A percentile compares a stretch with the other conserved stretches of the same genome.
phyloP scores from a whole-genome alignment of 169 alveolate genomes.

The Plasmodium inui region DNA sequence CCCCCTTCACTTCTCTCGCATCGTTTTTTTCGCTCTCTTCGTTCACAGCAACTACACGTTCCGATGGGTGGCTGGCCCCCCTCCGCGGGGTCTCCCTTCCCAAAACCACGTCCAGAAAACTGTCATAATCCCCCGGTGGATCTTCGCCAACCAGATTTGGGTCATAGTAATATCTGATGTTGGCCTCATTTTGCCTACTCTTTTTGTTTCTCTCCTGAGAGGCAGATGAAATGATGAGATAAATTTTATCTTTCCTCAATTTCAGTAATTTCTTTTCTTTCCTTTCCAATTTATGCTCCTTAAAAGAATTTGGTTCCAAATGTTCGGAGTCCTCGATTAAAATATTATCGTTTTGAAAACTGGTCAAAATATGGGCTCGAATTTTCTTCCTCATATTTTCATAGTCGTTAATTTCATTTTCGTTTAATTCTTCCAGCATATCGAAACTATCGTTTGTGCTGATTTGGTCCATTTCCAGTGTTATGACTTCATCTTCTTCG shows the following conservation, averaged over 20 bases:
- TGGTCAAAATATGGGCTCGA: conserved; percentile 26
- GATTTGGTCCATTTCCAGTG: conserved; percentile 20
- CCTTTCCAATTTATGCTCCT: not conserved
- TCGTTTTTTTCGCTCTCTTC: not conserved
- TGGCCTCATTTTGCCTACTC: conserved; percentile 13
- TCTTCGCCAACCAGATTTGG: conserved; percentile 1
- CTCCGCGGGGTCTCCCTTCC: not conserved
- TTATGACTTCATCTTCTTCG: conserved; percentile 10
- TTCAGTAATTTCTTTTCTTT: conserved; percentile 6
- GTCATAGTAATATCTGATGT: conserved; percentile 45
- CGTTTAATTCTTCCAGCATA: conserved; percentile 21
- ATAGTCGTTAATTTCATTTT: conserved; percentile 29
- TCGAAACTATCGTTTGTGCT: conserved; percentile 19
- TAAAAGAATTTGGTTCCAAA: not conserved
- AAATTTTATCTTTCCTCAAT: conserved; percentile 57
- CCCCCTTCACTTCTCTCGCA: not conserved
- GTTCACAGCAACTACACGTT: not conserved
- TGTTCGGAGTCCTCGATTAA: not conserved
- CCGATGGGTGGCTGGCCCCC: not conserved
- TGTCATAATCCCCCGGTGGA: not conserved
- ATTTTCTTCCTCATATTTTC: conserved; percentile 50
- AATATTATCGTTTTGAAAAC: conserved; percentile 48
- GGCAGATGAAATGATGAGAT: not conserved
- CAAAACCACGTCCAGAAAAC: conserved; percentile 16
- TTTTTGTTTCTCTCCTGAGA: conserved; percentile 35